Conservation (phyloP, 305 asterid species). For the Fraxinus xanthoxyloides region DNA sequence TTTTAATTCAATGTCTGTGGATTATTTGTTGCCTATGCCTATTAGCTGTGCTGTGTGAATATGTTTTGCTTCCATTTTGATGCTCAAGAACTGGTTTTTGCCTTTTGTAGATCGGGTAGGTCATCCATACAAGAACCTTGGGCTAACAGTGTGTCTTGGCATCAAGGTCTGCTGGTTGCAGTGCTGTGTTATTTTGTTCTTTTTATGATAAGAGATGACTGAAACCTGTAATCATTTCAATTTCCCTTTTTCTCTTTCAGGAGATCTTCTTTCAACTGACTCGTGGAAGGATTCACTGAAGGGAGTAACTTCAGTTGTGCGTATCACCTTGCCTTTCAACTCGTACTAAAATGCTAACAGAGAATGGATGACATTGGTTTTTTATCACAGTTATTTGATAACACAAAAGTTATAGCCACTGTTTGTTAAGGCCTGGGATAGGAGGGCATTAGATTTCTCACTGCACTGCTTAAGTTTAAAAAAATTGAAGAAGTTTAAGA, state of each 20-base stretch:
- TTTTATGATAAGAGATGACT: slow-evolving; percentile 7
- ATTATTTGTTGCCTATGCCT: background rate
- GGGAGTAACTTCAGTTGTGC: slow-evolving; percentile 88
- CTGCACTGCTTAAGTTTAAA: background rate
- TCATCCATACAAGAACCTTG: slow-evolving; percentile 72
- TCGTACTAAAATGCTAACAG: background rate
- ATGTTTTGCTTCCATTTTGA: slow-evolving; percentile 20
- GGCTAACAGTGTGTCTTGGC: slow-evolving; percentile 77
- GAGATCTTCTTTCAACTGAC: slow-evolving; percentile 56
- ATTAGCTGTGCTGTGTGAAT: background rate
- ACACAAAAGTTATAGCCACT: background rate
- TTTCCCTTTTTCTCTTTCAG: slow-evolving; percentile 41
- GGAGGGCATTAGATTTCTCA: background rate
- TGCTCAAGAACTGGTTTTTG: slow-evolving; percentile 22
- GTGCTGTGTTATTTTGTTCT: slow-evolving; percentile 7
- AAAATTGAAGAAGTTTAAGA: background rate
- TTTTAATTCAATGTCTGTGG: background rate
- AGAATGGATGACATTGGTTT: background rate
- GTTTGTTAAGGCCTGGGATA: background rate
- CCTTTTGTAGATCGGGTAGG: slow-evolving; percentile 75
- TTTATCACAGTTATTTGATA: background rate
- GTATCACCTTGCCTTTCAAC: slow-evolving; percentile 32
- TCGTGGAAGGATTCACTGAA: slow-evolving; percentile 87
- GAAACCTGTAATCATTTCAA: slow-evolving; percentile 17
- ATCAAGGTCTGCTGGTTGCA: slow-evolving; percentile 62